Base-by-base conservation (phyloP, 2,329 filamentous ascomycete species). In the Paecilomyces niveus region DNA sequence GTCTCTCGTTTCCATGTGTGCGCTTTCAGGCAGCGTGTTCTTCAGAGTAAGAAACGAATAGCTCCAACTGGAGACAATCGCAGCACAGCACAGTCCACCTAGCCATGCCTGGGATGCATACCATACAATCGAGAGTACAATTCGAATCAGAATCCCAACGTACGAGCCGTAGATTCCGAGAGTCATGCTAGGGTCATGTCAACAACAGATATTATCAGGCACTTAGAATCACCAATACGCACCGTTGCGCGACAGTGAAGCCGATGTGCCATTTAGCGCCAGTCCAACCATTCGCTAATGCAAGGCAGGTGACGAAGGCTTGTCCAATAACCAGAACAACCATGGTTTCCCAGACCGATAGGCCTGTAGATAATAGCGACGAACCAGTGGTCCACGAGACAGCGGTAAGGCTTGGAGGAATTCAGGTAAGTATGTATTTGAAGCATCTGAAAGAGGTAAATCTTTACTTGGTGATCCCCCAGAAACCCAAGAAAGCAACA, bases 111-210 rank as follows among this genome's bases (percentile, higher is more conserved):
- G 50, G 15, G 50, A 52, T 13, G 50, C 50, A 24, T 52, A 52
- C 50, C 62, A 66, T 35, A 56, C 60, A n/a, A 52, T n/a, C 1
- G 50, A 52, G 22, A 52, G 50, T 13, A 52, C 10, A 13, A 52
- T 52, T 29, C 50, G 50, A 29, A 52, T 29, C 10, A 52, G 21
- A 21, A 52, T 52, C 15, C 50, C 50, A 13, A 52, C 6, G 50
- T 52, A 52, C 3, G 50, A 52, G 10, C 50, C 50, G 21, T 52
- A 52, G 18, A 52, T 52, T 29, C 50, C 50, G 6, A 52, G 50
- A 15, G 50, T 52, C 50, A 52, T 26, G 10, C 50, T 29, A 29
- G 21, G 24, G n/a, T n/a, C 7, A 13, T 13, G 13, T 45, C 39
- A 45, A 18, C 39, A 45, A 45, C n/a, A 21, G 8, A 18, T 45